A percentile compares a stretch with the other conserved stretches of the same genome.
Conservation (phyloP, 129 eudicot genomes). For the Flaveria trinervia region DNA sequence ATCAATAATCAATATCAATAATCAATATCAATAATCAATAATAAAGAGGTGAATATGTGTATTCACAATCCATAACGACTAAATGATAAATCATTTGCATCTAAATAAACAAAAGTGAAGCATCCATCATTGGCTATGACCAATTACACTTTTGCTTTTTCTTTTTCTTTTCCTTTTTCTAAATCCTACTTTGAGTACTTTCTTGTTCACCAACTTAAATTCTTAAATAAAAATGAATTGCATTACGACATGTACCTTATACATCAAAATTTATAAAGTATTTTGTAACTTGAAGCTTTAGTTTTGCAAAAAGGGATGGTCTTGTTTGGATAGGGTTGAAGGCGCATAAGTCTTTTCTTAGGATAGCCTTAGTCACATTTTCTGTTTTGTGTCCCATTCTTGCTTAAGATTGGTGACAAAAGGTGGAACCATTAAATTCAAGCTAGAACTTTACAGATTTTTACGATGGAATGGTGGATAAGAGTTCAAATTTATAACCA, state of each 20-base stretch:
- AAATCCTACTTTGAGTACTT: no score
- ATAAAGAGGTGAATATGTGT: background rate
- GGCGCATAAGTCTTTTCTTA: slow-evolving; percentile 4
- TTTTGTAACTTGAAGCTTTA: background rate
- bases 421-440: background rate
- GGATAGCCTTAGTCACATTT: background rate
- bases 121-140: background rate
- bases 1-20: no score
- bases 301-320: background rate
- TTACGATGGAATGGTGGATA: no score
- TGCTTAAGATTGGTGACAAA: slow-evolving; percentile 3
- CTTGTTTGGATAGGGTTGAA: slow-evolving; percentile 14
- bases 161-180: background rate
- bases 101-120: background rate
- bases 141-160: background rate
- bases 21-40: no score
- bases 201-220: background rate
- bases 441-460: no score
- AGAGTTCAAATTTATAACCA: no score
- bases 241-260: no score
- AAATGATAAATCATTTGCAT: no score
- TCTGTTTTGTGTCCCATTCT: slow-evolving; percentile 1
- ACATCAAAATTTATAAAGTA: background rate
- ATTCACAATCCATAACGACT: no score
- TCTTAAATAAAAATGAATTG: no score